Evolutionary conservation across 192 early-diverging fungal species (phyloP), one percentile per base, ranked within the genome.

Genomic region (Jimgerdemannia flammicorona): DNA sequence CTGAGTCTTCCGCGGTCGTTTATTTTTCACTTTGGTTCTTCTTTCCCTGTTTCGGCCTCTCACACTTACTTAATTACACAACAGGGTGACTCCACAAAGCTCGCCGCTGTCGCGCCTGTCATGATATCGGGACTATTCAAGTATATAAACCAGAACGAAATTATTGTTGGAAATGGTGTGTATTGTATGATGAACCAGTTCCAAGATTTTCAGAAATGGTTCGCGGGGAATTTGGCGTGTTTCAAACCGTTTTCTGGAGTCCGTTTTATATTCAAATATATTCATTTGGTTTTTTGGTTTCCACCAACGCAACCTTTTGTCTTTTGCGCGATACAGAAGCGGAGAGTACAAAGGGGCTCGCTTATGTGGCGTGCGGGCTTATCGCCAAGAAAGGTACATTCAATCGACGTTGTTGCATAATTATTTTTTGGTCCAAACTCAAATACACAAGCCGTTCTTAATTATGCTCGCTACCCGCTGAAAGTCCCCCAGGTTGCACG

Each of bases 311-410:
- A 2, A 42, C 10, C 39, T 29, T 43, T 20, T 9, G 6, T 17
- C 20, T 68, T 67, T 40, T 69, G n/a, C 18, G 68, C 78, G 3
- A 71, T 20, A 82, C 79, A 3, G 94, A 93, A n/a, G 79, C 81
- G 17, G 77, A 95, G 11, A 68, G 67, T 19, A 68, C 67, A 18
- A 89, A 91, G 20, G 95, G 95, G 6, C 93, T 91, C 72, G 94
- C 96, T 0, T 98, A 94, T 80, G 92, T 95, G 43, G 92, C 94
- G 2, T 85, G 93, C 69, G 94, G 96, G 10, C 74, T 93, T 19
- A 78, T 98, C 14, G 89, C 89, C 0, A 91, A 89, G 70, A 86
- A 91, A 80, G 89, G 91, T 92, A 86, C 69, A 7, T 29, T 6
- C 6, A 65, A 29, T 29, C 29, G 29, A 29, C 29, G 29, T 29